Conservation (phyloP, 352 stramenopile genomes). For the Phytophthora constricta region DNA sequence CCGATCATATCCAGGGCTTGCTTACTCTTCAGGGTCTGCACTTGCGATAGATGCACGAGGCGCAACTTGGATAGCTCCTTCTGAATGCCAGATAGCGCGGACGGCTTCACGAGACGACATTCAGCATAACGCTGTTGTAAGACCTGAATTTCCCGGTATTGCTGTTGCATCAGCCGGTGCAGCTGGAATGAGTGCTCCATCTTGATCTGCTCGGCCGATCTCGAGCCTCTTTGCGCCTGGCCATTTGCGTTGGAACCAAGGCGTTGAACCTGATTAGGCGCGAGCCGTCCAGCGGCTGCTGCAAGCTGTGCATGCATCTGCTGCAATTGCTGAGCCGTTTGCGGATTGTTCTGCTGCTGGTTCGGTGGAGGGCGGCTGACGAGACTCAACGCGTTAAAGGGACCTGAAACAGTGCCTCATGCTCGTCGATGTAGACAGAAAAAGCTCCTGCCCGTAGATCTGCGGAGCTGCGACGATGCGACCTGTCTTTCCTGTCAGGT, state of each 20-base stretch:
- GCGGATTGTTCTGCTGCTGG: slow-evolving; percentile 50
- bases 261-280: slow-evolving; percentile 34
- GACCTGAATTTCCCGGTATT: slow-evolving; percentile 88
- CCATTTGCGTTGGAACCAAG: slow-evolving; percentile 21
- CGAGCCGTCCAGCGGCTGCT: slow-evolving; percentile 27
- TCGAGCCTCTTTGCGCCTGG: slow-evolving; percentile 29
- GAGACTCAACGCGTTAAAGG: slow-evolving; percentile 80
- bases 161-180: slow-evolving; percentile 87
- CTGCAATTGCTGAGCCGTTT: slow-evolving; percentile 37
- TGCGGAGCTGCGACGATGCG: slow-evolving; percentile 77
- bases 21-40: slow-evolving; percentile 89
- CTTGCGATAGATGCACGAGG: slow-evolving; percentile 85
- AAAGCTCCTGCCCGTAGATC: slow-evolving; percentile 84
- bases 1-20: slow-evolving; percentile 77
- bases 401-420: slow-evolving; percentile 83
- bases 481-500: slow-evolving; percentile 76
- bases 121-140: slow-evolving; percentile 87
- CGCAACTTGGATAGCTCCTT: slow-evolving; percentile 86
- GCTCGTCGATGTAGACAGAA: slow-evolving; percentile 86
- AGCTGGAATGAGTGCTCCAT: slow-evolving; percentile 89
- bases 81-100: slow-evolving; percentile 79
- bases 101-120: slow-evolving; percentile 71
- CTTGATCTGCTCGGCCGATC: slow-evolving; percentile 70
- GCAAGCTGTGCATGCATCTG: slow-evolving; percentile 47
- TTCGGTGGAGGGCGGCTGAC: slow-evolving; percentile 46